Evolutionary conservation across 140 eudicot species (phyloP).

Genomic region (Anethum foeniculum): DNA sequence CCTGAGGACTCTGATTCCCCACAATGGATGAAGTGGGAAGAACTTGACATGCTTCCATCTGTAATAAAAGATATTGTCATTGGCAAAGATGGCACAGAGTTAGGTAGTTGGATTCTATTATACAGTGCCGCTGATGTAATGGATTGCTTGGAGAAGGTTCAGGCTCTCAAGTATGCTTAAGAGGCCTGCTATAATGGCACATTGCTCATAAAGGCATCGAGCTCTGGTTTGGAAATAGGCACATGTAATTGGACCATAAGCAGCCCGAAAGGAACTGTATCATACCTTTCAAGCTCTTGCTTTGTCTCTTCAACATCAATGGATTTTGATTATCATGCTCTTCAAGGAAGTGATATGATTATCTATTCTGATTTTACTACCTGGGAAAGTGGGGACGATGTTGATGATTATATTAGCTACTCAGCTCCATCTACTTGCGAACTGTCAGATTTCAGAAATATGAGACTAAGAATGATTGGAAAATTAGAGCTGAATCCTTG

Average conservation of each 20-base stretch:
- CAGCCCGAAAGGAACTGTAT: conserved; percentile 44
- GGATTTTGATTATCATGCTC: conserved; percentile 53
- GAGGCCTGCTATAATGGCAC: conserved; percentile 72
- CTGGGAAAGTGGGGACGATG: conserved; percentile 9
- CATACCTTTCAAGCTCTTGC: conserved; percentile 50
- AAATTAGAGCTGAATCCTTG: conserved; percentile 22
- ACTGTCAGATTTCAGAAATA: conserved; percentile 31
- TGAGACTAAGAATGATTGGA: conserved; percentile 15
- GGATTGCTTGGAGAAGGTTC: conserved; percentile 60
- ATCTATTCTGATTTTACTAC: conserved; percentile 59
- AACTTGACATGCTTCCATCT: conserved; percentile 61
- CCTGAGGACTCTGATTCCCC: conserved; percentile 41
- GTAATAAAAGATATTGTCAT: conserved; percentile 42
- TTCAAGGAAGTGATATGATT: conserved; percentile 52
- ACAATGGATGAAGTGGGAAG: conserved; percentile 66
- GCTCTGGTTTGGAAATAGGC: conserved; percentile 90
- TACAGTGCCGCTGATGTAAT: conserved; percentile 89
- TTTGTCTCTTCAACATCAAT: conserved; percentile 42
- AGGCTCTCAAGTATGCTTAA: conserved; percentile 63
- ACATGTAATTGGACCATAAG: conserved; percentile 70
- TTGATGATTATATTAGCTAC: conserved; percentile 20
- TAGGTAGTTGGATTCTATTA: conserved; percentile 79
- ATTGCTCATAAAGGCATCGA: conserved; percentile 53
- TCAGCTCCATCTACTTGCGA: conserved; percentile 16
- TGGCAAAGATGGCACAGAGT: conserved; percentile 57